Conservation (phyloP, 108 stramenopile species). For the Craspedostauros australis region DNA sequence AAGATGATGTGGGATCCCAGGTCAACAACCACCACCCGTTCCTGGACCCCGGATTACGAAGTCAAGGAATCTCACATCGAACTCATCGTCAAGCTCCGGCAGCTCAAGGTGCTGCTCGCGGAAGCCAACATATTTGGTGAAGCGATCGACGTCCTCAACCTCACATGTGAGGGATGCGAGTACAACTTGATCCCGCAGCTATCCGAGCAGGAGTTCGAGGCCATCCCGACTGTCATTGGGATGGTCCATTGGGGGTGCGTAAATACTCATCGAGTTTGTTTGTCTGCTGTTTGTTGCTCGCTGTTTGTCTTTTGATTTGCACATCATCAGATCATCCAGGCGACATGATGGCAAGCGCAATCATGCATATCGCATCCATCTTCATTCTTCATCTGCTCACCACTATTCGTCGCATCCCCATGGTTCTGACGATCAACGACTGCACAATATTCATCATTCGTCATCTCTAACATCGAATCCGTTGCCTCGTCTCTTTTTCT, state of each 20-base stretch:
- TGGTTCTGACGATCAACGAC: too few species aligned
- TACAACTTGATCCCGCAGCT: slow-evolving; percentile 71
- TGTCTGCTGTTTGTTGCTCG: too few species aligned
- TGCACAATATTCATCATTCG: too few species aligned
- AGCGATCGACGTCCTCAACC: slow-evolving; percentile 63
- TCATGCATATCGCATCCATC: too few species aligned
- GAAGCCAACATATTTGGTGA: slow-evolving; percentile 42
- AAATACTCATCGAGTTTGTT: too few species aligned
- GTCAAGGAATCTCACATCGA: slow-evolving; percentile 40
- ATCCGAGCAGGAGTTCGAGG: slow-evolving; percentile 55
- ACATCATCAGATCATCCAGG: too few species aligned
- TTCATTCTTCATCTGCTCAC: too few species aligned
- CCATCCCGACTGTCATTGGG: slow-evolving; percentile 59
- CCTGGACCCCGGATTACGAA: slow-evolving; percentile 57
- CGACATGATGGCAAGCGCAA: too few species aligned
- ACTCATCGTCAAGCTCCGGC: slow-evolving; percentile 53
- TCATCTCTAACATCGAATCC: too few species aligned
- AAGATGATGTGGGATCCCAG: slow-evolving; percentile 69
- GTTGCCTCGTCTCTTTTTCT: too few species aligned
- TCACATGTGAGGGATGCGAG: slow-evolving; percentile 78
- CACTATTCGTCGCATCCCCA: too few species aligned
- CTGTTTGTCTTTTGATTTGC: too few species aligned
- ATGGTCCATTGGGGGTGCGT: slow-evolving; percentile 79
- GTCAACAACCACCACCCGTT: slow-evolving; percentile 52
- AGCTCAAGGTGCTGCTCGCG: slow-evolving; percentile 48